Evolutionary conservation across 441 rosid species (phyloP), one percentile per base, ranked within the genome.

Genomic region (Gossypium davidsonii): DNA sequence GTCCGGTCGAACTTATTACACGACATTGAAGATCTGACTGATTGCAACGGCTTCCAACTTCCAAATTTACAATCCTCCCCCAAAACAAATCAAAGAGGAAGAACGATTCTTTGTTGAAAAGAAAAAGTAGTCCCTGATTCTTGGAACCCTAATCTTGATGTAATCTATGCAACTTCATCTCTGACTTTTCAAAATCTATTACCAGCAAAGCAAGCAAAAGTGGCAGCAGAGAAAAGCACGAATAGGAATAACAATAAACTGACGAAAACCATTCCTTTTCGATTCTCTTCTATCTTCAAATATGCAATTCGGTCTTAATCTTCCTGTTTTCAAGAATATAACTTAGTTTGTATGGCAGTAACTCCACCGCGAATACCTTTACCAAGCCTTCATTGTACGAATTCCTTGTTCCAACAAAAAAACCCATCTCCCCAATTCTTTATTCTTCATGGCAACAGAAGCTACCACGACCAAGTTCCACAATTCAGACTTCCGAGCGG

Each of bases 381-480:
- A 5, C 11, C 12, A 65, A 56, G 18, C 46, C 72, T 61, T 39
- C 7, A n/a, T 65, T 67, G 2, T 60, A 9, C 59, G n/a, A 20
- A 26, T 46, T 51, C 17, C 34, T 69, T 25, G 11, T 28, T 31
- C 15, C 20, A 25, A 37, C 15, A 14, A 5, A 23, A 56, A 3
- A 21, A 21, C 12, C n/a, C 12, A 9, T 21, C 12, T 56, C 21
- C 44, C 67, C 52, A 9, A 26, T 65, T 73, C 46, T 23, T 49
- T 53, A 5, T 49, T 5, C 66, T 48, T 73, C 70, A 91, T 91
- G 98, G 90, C 95, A n/a, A 82, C 98, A 10, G 93, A 84, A 73
- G 90, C 95, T 57, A 80, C 92, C 39, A 67, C 89, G 61, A 26
- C 97, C 71, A 81, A 88, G 51, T 88, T 89, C 70, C 87, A 81